phyloP scores from a whole-genome alignment of 2,329 filamentous ascomycete species.

The Intubia oerlemansii region DNA sequence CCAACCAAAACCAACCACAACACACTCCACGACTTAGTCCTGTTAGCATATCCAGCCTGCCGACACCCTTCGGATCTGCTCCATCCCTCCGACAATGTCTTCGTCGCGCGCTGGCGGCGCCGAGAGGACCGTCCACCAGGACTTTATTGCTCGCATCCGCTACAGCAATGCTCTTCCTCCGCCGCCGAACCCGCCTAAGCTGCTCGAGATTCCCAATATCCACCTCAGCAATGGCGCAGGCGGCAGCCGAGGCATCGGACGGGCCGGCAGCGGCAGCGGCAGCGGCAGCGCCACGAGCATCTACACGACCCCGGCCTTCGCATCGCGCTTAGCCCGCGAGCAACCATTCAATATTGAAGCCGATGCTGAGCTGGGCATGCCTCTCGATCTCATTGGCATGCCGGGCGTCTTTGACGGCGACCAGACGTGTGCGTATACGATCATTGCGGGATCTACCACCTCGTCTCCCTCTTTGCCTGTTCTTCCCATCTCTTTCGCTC shows the following conservation, averaged over 20 bases:
- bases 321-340: slow-evolving; percentile 69
- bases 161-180: slow-evolving; percentile 93
- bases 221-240: no score
- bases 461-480: no score
- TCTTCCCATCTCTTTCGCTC: no score
- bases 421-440: slow-evolving; percentile 65
- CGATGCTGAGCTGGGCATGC: slow-evolving; percentile 95
- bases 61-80: neutral
- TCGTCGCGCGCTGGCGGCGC: slow-evolving; percentile 20
- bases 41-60: neutral
- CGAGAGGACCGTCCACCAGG: slow-evolving; percentile 57
- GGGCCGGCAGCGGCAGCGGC: no score
- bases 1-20: neutral
- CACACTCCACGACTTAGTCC: no score
- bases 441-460: no score
- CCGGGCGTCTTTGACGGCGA: slow-evolving; percentile 89
- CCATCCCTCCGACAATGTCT: slow-evolving; percentile 17
- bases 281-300: slow-evolving; percentile 56
- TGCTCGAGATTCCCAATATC: slow-evolving; percentile 89
- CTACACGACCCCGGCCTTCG: slow-evolving; percentile 80
- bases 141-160: slow-evolving; percentile 89
- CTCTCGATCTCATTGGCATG: slow-evolving; percentile 83
- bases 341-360: slow-evolving; percentile 93
- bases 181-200: slow-evolving; percentile 83
- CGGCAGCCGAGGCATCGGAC: no score